phyloP scores from a whole-genome alignment of 805 yeast species.

The Sugiyamaella marilandica region DNA sequence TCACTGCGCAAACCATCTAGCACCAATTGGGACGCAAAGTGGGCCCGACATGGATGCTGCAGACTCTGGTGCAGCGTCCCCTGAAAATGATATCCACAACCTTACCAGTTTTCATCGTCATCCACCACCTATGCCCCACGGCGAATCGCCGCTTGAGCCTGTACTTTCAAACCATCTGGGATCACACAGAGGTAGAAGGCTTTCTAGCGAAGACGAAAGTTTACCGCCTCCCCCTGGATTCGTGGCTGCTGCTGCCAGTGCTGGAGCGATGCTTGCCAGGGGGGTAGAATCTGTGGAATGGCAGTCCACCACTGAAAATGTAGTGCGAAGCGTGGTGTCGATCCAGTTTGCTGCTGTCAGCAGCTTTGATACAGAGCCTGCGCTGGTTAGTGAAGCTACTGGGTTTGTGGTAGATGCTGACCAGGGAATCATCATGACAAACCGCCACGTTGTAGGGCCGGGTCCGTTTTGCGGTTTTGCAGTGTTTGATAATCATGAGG shows the following conservation, averaged over 20 bases:
- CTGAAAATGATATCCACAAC: background rate
- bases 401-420: constrained; percentile 88
- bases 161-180: background rate
- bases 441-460: constrained; percentile 92
- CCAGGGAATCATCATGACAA: constrained; percentile 79
- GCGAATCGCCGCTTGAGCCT: background rate
- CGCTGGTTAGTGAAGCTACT: constrained; percentile 79
- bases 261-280: background rate
- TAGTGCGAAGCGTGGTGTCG: constrained; percentile 81
- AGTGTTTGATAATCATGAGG: constrained; percentile 92
- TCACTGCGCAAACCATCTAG: background rate
- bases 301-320: constrained; percentile 77
- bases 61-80: background rate
- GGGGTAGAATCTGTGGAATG: constrained; percentile 41
- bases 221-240: background rate
- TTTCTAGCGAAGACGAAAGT: background rate
- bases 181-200: background rate
- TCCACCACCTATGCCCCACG: background rate
- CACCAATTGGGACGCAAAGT: background rate
- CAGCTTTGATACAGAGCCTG: constrained; percentile 78
- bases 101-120: background rate
- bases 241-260: background rate
- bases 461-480: constrained; percentile 92
- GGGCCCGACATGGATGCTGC: background rate
- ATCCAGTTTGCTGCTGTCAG: constrained; percentile 85